phyloP scores from a whole-genome alignment of 352 stramenopile genomes.

The Thalassiosira oceanica region DNA sequence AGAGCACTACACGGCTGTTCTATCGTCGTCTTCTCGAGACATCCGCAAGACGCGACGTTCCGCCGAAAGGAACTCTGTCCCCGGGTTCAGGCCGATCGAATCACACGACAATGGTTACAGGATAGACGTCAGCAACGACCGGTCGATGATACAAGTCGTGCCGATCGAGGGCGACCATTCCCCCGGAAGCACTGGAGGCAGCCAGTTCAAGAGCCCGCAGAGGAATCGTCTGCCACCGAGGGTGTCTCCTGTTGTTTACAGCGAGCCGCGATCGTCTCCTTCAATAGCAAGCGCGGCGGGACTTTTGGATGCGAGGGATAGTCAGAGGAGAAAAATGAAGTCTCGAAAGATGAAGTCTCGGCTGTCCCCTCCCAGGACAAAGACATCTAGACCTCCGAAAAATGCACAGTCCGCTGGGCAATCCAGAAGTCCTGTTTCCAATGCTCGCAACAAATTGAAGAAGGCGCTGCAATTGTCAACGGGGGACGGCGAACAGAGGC shows the following conservation, averaged over 20 bases:
- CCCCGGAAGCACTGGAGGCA: background rate
- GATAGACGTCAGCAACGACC: slow-evolving; percentile 32
- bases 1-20: too few relatives aligned
- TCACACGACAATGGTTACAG: slow-evolving; percentile 22
- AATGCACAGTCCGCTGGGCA: background rate
- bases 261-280: slow-evolving; percentile 12
- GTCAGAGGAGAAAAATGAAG: slow-evolving; percentile 40
- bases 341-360: background rate
- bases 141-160: slow-evolving; percentile 43
- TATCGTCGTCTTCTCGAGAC: too few relatives aligned
- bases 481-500: slow-evolving; percentile 16
- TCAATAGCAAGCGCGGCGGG: background rate
- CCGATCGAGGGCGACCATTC: slow-evolving; percentile 14
- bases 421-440: background rate
- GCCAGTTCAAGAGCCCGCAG: background rate
- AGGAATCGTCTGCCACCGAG: background rate
- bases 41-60: too few relatives aligned
- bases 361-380: slow-evolving; percentile 3
- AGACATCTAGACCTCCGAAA: background rate
- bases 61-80: too few relatives aligned
- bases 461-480: background rate
- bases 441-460: background rate
- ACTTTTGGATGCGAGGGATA: slow-evolving; percentile 37
- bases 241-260: slow-evolving; percentile 31
- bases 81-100: slow-evolving; percentile 19